Evolutionary conservation across 208 protist species (phyloP).

Genomic region (Acanthamoeba healyi): DNA sequence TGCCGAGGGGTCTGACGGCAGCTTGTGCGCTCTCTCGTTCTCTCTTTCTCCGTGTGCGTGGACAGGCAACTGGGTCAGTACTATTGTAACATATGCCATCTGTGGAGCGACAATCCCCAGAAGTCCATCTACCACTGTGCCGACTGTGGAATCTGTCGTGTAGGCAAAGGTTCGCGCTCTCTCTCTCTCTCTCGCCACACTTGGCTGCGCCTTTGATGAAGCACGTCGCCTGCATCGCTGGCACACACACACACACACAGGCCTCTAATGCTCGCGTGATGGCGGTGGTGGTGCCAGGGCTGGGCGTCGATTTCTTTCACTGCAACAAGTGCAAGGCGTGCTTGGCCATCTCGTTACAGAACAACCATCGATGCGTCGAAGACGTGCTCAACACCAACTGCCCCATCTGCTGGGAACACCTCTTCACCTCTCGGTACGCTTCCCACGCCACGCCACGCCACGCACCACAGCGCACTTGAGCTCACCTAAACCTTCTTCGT

Average conservation of each 20-base stretch:
- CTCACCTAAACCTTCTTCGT: too few species aligned
- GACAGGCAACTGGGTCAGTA: constrained; percentile 28
- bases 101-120: constrained; percentile 4
- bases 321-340: constrained; percentile 64
- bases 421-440: constrained; percentile 50
- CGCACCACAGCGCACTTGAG: too few species aligned
- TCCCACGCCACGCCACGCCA: too few species aligned
- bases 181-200: background rate
- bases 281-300: background rate
- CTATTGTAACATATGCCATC: constrained; percentile 43
- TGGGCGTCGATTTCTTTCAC: constrained; percentile 55
- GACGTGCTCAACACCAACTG: constrained; percentile 71
- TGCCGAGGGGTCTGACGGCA: too few species aligned
- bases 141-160: constrained; percentile 39
- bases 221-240: background rate
- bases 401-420: constrained; percentile 62
- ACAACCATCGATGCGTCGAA: constrained; percentile 31
- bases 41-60: background rate
- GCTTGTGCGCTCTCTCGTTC: too few species aligned
- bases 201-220: background rate
- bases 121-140: constrained; percentile 62
- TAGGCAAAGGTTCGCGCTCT: background rate
- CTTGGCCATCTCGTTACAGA: constrained; percentile 24
- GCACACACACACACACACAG: background rate
- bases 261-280: background rate